Evolutionary conservation across 352 stramenopile genomes (phyloP).

Genomic region (Globisporangium okanoganense): DNA sequence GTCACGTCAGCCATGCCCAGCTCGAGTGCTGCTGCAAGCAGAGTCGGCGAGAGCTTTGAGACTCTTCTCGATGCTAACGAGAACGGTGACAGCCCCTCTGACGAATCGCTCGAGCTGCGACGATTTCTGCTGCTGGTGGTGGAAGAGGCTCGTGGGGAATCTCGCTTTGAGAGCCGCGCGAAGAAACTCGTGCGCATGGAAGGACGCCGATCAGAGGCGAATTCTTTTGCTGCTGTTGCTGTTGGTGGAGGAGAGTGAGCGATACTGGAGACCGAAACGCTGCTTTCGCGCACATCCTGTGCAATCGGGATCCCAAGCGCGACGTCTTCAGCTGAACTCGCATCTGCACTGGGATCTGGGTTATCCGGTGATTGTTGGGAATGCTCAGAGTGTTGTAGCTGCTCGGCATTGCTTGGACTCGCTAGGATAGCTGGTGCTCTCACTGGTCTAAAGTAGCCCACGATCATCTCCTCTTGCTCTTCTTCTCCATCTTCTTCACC

Average conservation of each 20-base stretch:
- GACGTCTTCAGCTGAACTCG: neutral
- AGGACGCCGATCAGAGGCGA: constrained; percentile 5
- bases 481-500: neutral
- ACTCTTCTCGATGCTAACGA: constrained; percentile 2
- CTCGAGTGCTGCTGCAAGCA: neutral
- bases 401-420: neutral
- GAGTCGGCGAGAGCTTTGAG: constrained; percentile 5
- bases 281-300: constrained; percentile 6
- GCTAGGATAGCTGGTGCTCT: neutral
- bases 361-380: neutral
- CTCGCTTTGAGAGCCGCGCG: constrained; percentile 7
- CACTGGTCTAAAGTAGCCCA: constrained; percentile 31
- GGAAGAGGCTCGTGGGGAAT: neutral
- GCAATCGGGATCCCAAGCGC: constrained; percentile 7
- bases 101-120: constrained; percentile 4
- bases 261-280: neutral
- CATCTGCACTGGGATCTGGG: neutral
- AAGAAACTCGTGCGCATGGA: constrained; percentile 22
- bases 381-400: neutral
- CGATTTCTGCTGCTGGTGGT: constrained; percentile 9
- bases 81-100: neutral
- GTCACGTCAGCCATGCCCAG: neutral
- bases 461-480: constrained; percentile 30
- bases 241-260: neutral
- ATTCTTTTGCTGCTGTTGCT: neutral